These are phyloP conservation scores for Zalaria obscura DNA, from an alignment of 2,329 filamentous ascomycete species.

Conservation along the genomic window DNA sequence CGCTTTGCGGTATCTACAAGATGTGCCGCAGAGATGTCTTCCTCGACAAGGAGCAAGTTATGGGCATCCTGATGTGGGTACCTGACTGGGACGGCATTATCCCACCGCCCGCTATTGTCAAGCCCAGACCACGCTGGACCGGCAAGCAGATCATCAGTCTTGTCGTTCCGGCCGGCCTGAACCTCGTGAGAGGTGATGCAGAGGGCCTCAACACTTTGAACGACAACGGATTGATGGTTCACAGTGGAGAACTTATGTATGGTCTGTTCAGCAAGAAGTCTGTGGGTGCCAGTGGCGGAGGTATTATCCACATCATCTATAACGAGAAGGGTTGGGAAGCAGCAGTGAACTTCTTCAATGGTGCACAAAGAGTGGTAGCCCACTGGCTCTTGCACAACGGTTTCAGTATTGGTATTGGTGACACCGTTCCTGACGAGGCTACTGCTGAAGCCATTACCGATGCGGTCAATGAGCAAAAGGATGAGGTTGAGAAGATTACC, in stretches of 20 bases:
- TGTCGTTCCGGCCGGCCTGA: constrained; percentile 78
- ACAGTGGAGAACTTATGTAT: constrained; percentile 78
- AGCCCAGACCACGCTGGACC: constrained; percentile 87
- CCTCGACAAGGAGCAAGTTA: constrained; percentile 76
- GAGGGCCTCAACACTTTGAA: constrained; percentile 47
- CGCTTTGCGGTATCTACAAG: constrained; percentile 92
- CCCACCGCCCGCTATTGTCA: constrained; percentile 83
- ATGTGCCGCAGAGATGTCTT: constrained; percentile 88
- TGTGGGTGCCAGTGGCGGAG: constrained; percentile 76
- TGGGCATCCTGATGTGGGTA: constrained; percentile 96
- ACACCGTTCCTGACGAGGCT: constrained; percentile 79
- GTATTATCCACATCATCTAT: constrained; percentile 90
- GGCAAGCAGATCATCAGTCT: constrained; percentile 96
- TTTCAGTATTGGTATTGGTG: constrained; percentile 95
- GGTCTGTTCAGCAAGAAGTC: constrained; percentile 88
- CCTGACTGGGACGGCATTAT: constrained; percentile 95
- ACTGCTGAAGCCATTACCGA: constrained; percentile 77
- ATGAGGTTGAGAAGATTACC: constrained; percentile 63
- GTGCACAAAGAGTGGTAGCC: constrained; percentile 83
- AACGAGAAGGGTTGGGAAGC: constrained; percentile 81
- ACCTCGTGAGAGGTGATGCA: constrained; percentile 45
- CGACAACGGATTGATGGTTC: constrained; percentile 70
- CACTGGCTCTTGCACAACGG: constrained; percentile 96
- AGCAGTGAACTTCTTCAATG: constrained; percentile 91
- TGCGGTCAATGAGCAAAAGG: constrained; percentile 70